Conservation (phyloP, 108 stramenopile genomes). For the Nannochloropsis gaditana region DNA sequence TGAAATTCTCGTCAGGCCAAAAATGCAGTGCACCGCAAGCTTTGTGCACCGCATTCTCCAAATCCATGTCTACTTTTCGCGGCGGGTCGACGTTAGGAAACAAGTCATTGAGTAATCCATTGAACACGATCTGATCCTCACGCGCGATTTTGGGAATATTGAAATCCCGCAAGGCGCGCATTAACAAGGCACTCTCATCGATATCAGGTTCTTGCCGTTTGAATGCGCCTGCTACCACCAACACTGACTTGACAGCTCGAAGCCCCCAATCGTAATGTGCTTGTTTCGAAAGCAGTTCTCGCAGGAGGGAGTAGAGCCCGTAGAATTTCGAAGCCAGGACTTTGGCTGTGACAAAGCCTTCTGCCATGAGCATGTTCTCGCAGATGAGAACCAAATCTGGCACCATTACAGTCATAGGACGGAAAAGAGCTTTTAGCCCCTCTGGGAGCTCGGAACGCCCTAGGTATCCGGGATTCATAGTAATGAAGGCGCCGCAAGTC, state of each 20-base stretch:
- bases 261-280: conserved; percentile 69
- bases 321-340: conserved; percentile 66
- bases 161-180: conserved; percentile 66
- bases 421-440: conserved; percentile 64
- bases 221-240: conserved; percentile 64
- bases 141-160: conserved; percentile 66
- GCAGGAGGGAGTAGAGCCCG: conserved; percentile 59
- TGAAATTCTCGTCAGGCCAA: conserved; percentile 60
- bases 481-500: conserved; percentile 65
- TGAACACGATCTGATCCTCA: conserved; percentile 62
- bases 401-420: conserved; percentile 67
- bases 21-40: conserved; percentile 52
- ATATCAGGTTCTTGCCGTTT: conserved; percentile 60
- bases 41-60: conserved; percentile 50
- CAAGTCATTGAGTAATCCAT: conserved; percentile 59
- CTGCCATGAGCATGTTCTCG: conserved; percentile 70
- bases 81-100: conserved; percentile 62
- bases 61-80: conserved; percentile 53
- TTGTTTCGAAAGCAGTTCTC: conserved; percentile 65
- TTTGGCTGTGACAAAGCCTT: conserved; percentile 64
- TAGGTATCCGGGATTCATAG: conserved; percentile 65
- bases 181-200: conserved; percentile 57
- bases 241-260: conserved; percentile 63
- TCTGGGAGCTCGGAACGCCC: conserved; percentile 64
- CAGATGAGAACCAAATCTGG: conserved; percentile 67